Base-by-base conservation (phyloP, 441 rosid species). In the Rhodomyrtus psidioides region DNA sequence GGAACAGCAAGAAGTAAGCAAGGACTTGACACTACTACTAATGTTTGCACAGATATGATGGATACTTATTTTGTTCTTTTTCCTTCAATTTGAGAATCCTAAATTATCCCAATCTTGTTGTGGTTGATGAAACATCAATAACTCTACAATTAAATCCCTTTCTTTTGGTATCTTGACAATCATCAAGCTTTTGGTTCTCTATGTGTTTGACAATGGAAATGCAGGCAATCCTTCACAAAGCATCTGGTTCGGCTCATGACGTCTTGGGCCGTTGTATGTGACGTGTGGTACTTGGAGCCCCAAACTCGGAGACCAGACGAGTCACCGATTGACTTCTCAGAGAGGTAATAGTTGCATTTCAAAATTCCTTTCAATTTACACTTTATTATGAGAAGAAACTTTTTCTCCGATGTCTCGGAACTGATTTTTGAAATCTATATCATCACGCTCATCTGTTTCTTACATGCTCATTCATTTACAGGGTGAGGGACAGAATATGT, bases 1-100 rank as follows among this genome's bases (percentile, higher is more conserved):
- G 99, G 98, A 97, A 97, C 87, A 95, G 98, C 93, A 89, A 95
- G 88, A 97, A 95, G 99, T 97, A 93, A 90, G 97, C 54, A 85
- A n/a, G 76, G 21, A 65, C 19, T 23, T 65, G 76, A 19, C 76
- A 19, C 14, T 65, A 19, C 14, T 65, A 34, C 42, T 13, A 13
- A 15, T 49, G 76, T 42, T 65, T 65, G 30, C 21, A 4, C 79
- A 39, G 51, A 70, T 39, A 70, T 21, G n/a, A 70, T 39, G 79
- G 51, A 70, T 21, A 13, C n/a, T 4, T 39, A 70, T 10, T 39
- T 39, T 0, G 16, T 70, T 21, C 49, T 49, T 39, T 39, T 70
- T 39, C 12, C n/a, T 39, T 70, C 16, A 39, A 39, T 70, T 70
- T 39, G 79, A 70, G 79, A 70, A 39, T 39, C 79, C 79, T 21